Conservation (phyloP, 352 stramenopile genomes). For the Pythium dissimile region DNA sequence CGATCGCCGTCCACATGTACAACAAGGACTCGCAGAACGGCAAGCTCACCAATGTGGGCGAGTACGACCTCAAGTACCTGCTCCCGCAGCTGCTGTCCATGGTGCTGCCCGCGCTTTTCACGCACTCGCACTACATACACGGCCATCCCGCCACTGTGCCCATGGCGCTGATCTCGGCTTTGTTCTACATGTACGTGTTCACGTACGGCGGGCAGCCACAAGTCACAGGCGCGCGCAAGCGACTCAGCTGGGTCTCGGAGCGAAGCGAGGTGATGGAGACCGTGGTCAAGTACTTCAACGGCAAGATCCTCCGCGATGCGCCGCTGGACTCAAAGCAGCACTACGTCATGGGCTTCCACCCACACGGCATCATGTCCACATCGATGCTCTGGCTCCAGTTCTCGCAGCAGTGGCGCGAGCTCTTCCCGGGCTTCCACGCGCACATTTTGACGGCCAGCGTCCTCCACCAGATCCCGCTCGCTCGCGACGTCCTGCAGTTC, state of each 20-base stretch:
- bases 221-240: constrained; percentile 53
- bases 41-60: constrained; percentile 37
- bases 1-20: constrained; percentile 55
- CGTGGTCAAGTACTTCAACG: constrained; percentile 62
- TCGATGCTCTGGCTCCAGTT: constrained; percentile 81
- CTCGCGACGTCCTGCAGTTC: constrained; percentile 72
- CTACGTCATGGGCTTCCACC: constrained; percentile 79
- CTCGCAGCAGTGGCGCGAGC: constrained; percentile 51
- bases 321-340: constrained; percentile 51
- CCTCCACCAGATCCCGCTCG: constrained; percentile 74
- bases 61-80: constrained; percentile 55
- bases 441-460: constrained; percentile 73
- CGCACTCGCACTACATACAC: constrained; percentile 51
- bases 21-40: constrained; percentile 55
- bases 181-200: constrained; percentile 64
- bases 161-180: constrained; percentile 38
- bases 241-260: constrained; percentile 35
- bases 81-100: constrained; percentile 36
- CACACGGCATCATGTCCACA: constrained; percentile 75
- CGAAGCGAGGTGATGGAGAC: constrained; percentile 51
- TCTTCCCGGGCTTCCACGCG: constrained; percentile 67
- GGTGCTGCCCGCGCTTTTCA: constrained; percentile 38
- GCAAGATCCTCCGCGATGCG: constrained; percentile 52
- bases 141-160: constrained; percentile 39
- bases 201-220: constrained; percentile 67